Percentiles rank a stretch among this genome's conserved stretches.
Conservation (phyloP, 1,139 yeast genomes). For the Sugiyamaella neomexicana region DNA sequence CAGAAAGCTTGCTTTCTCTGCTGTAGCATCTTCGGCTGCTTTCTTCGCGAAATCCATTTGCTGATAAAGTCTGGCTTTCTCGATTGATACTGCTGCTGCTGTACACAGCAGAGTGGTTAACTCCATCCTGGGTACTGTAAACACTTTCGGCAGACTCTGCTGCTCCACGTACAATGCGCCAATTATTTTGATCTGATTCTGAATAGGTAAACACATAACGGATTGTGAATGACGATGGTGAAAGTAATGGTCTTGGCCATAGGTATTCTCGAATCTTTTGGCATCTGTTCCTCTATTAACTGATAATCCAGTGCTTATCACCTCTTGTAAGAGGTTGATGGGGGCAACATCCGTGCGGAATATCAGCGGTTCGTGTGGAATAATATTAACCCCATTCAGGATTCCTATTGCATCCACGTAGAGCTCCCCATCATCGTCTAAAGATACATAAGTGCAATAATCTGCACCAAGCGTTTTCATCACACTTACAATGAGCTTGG, state of each 20-base stretch:
- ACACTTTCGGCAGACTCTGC: slow-evolving; percentile 35
- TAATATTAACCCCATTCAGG: slow-evolving; percentile 42
- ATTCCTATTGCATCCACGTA: slow-evolving; percentile 47
- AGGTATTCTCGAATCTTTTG: slow-evolving; percentile 43
- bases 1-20: slow-evolving; percentile 57
- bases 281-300: slow-evolving; percentile 46
- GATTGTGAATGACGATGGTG: slow-evolving; percentile 42
- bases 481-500: slow-evolving; percentile 47
- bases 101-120: slow-evolving; percentile 51
- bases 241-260: slow-evolving; percentile 48
- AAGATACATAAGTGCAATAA: slow-evolving; percentile 48
- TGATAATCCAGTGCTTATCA: slow-evolving; percentile 45
- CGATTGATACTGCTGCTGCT: slow-evolving; percentile 56
- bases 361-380: slow-evolving; percentile 46
- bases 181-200: slow-evolving; percentile 46
- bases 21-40: slow-evolving; percentile 61
- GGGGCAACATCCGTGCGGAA: slow-evolving; percentile 52
- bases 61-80: slow-evolving; percentile 50
- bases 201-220: slow-evolving; percentile 52
- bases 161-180: slow-evolving; percentile 55
- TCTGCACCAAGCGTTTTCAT: slow-evolving; percentile 49
- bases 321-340: slow-evolving; percentile 45
- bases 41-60: slow-evolving; percentile 56
- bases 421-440: slow-evolving; percentile 42
- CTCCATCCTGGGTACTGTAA: slow-evolving; percentile 45